These are phyloP conservation scores for Grigorovia jiainica DNA, from an alignment of 805 yeast genomes.

Conservation along the genomic window DNA sequence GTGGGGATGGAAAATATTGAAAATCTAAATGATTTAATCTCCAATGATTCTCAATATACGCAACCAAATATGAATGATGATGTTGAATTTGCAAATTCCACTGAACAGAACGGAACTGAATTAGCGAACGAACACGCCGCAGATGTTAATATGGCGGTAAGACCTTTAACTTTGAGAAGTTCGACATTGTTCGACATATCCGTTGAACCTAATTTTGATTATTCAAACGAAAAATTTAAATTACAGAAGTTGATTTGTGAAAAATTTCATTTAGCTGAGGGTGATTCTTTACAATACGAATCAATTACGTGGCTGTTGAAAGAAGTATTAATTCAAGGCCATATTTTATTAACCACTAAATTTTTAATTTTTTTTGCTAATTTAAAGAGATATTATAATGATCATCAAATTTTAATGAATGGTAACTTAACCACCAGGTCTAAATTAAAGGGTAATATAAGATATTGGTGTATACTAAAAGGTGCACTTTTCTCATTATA, in stretches of 20 bases:
- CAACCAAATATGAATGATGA: not conserved
- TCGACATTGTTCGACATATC: constrained; percentile 18
- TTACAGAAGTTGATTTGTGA: too few species aligned
- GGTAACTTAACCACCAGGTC: constrained; percentile 43
- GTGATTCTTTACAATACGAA: constrained; percentile 50
- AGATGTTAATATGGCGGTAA: not conserved
- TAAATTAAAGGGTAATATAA: constrained; percentile 15
- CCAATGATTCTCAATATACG: not conserved
- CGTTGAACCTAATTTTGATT: constrained; percentile 6
- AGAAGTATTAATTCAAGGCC: constrained; percentile 82
- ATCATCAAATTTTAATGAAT: constrained; percentile 33
- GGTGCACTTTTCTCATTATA: constrained; percentile 62
- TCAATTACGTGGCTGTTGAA: constrained; percentile 72
- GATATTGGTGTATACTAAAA: constrained; percentile 76
- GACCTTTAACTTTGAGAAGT: constrained; percentile 4
- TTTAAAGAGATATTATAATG: constrained; percentile 50
- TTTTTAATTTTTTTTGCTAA: constrained; percentile 69
- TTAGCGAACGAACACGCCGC: too few species aligned
- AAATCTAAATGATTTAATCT: constrained; percentile 9
- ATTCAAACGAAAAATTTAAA: not conserved
- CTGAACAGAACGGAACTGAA: not conserved
- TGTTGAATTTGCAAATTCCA: not conserved
- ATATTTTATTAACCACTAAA: constrained; percentile 57
- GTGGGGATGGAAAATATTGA: constrained; percentile 29
- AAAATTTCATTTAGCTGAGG: constrained; percentile 38